Evolutionary conservation across 305 asterid genomes (phyloP), one percentile per base, ranked within the genome.

Genomic region (Solanum chacoense): DNA sequence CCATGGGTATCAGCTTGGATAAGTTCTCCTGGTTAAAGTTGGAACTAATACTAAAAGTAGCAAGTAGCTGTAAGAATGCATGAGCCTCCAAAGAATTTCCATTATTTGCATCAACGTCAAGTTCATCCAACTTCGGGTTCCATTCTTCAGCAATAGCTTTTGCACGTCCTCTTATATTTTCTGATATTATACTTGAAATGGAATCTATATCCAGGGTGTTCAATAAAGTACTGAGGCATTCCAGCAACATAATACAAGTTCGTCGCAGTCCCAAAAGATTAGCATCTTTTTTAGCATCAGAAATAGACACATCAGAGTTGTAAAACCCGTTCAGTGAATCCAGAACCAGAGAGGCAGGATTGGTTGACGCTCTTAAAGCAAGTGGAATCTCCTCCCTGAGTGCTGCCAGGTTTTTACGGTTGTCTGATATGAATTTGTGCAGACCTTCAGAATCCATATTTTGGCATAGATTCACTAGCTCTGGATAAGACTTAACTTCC

Each of bases 71-170:
- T 80, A 98, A 93, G 90, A 98, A 98, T 77, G 99, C 99, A 93
- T 96, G 99, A 89, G 99, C 99, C 93, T 98, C 99, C 65, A 98
- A 90, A 73, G 99, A 98, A 92, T 98, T 98, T 85, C 99, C 99
- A 87, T 94, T 94, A 93, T 94, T 94, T 83, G 98, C 99, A 96
- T 96, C 99, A 89, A 92, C 90, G 73, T 95, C 98, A 87, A 98
- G 98, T 89, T 95, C 94, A 89, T 95, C 98, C 50, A 98, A 92
- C 94, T 94, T 98, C 7, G 98, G 99, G 88, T 95, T 96, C 99
- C 99, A 98, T 88, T 93, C 96, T 90, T 95, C 98, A 69, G 99
- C 99, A 87, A 95, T 94, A 89, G 91, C 90, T 91, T 96, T 96
- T 79, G 99, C 99, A 63, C 95, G 94, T 83, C 93, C 97, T 94